Evolutionary conservation across 2,329 filamentous ascomycete species (phyloP), one percentile per base, ranked within the genome.

Genomic region (Aureobasidium sp.): DNA sequence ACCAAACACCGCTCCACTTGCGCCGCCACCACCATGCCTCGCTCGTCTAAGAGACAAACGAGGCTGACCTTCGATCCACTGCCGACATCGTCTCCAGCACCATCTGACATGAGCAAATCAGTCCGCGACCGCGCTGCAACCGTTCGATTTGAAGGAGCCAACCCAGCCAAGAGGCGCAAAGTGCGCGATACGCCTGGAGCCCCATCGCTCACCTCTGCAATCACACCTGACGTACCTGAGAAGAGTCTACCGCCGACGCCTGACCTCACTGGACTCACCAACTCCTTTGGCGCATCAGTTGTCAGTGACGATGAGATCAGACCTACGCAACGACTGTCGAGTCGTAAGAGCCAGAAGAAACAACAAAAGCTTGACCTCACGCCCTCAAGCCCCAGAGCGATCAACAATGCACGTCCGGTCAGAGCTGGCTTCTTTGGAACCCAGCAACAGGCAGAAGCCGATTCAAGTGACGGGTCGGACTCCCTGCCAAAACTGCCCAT

Each of bases 31-130:
- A 47, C 30, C 53, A 58, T 58, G 54, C 42, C 54, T 48, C 54
- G 54, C 21, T 47, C 57, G 27, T 51, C 68, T 44, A 71, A 71
- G 63, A 72, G 72, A 42, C 78, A 80, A 64, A 72, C 73, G 8
- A 75, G 75, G 30, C 68, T 80, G 25, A 71, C 69, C 53, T 79
- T 79, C 68, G 77, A 74, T 0, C 73, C 76, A 5, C 62, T 76
- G 5, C 68, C 74, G 8, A 73, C 76, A 13, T 74, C 74, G 0
- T 76, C 76, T 5, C 73, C 75, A 16, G 71, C 70, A 21, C 67
- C 71, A 5, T 63, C 72, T 30, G 61, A 66, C 25, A 71, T 73
- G 32, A 66, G 72, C 39, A 59, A 66, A 30, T 71, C 73, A 60
- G 70, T 73, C 42, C 67, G 67, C 61, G 67, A 71, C 45, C 66